Evolutionary conservation across 495 filamentous ascomycete species (phyloP).

Genomic region (Entonaema liquescens): DNA sequence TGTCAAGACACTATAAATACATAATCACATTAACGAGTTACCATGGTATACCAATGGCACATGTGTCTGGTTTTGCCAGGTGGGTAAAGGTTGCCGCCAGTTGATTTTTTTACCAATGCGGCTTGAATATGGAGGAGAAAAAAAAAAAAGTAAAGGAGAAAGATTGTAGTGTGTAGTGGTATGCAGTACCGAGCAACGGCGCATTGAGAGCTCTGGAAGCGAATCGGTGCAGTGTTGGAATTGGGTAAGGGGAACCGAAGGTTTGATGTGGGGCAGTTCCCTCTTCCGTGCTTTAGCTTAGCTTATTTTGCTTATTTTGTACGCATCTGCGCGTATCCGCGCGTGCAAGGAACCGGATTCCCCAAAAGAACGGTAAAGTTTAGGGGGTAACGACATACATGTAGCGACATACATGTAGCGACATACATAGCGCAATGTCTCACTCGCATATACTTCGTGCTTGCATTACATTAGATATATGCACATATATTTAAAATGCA

Average conservation of each 20-base stretch:
- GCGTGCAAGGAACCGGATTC: slow-evolving; percentile 12
- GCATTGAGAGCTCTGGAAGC: slow-evolving; percentile 23
- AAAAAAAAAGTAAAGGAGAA: slow-evolving; percentile 17
- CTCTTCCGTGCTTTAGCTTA: slow-evolving; percentile 27
- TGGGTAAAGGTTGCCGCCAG: neutral
- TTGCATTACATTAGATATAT: neutral
- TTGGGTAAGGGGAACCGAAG: slow-evolving; percentile 15
- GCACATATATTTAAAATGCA: neutral
- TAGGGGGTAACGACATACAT: neutral
- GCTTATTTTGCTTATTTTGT: neutral
- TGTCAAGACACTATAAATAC: slow-evolving; percentile 34
- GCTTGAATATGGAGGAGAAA: neutral
- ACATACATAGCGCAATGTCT: neutral
- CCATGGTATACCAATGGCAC: slow-evolving; percentile 12
- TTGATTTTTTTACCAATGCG: slow-evolving; percentile 3
- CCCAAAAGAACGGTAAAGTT: slow-evolving; percentile 8
- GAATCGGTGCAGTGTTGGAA: slow-evolving; percentile 17
- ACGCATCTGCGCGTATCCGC: slow-evolving; percentile 6
- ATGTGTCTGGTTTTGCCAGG: slow-evolving; percentile 2
- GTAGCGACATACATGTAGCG: too few species aligned
- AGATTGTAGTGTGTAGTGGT: neutral
- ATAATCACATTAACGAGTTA: slow-evolving; percentile 19
- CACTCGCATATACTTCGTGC: neutral
- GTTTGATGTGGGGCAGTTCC: slow-evolving; percentile 15
- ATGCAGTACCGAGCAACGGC: slow-evolving; percentile 12